Evolutionary conservation across 2,329 filamentous ascomycete genomes (phyloP), one percentile per base, ranked within the genome.

Genomic region (Coniochaeta sp.): DNA sequence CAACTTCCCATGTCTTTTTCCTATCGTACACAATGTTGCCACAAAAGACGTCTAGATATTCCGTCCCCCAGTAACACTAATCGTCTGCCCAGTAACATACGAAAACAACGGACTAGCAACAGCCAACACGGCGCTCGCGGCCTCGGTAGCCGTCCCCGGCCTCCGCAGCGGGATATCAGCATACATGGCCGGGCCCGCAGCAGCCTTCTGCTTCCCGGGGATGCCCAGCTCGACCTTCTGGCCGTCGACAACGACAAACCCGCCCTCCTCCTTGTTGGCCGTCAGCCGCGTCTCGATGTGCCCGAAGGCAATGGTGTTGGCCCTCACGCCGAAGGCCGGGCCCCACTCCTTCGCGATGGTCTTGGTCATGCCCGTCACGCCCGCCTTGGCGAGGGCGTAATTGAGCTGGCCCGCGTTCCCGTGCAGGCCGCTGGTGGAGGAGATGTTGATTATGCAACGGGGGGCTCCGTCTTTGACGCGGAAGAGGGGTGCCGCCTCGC

Each of bases 281-380:
- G 91, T 95, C 59, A 95, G 70, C 3, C 91, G 75, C 0, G 91
- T 95, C 60, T 82, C 72, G 58, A 95, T 92, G 65, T 86, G 81
- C 0, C 91, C 91, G 61, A 95, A 95, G 4, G 89, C 89, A 49
- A 95, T 76, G 3, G 89, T 90, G 68, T 95, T 95, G 35, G 85
- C 80, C 53, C 90, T 77, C 6, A 95, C 90, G 49, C 89, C 90
- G 61, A 91, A 95, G 32, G 76, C 69, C 0, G 88, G 89, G 1
- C 90, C 90, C 91, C 90, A 95, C 73, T 96, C 85, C 72, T 95
- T 95, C 3, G 90, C 89, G 63, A 95, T 89, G 1, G 89, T 91
- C 74, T 94, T 95, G 53, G 87, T 91, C 53, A 95, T 77, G 6
- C 91, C 91, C 10, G 81, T 81, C 13, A 95, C 82, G 45, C 89